phyloP scores from a whole-genome alignment of 306 rosid species.

The Cucumis sativus region Cucumber_9930_V3 NC_026660.2:15488501-15489000 shows the following conservation, averaged over 20 bases:
- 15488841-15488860: conserved; percentile 59
- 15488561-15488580: not conserved
- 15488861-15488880: conserved; percentile 57
- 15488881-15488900: conserved; percentile 53
- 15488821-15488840: conserved; percentile 87
- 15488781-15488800: conserved; percentile 71
- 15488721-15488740: conserved; percentile 51
- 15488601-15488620: not conserved
- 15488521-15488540: not conserved
- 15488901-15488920: conserved; percentile 46
- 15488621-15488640: not conserved
- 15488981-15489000: conserved; percentile 64
- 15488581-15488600: not conserved
- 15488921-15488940: conserved; percentile 64
- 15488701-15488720: conserved; percentile 51
- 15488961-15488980: conserved; percentile 59
- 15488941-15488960: conserved; percentile 45
- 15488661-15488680: not conserved
- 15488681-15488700: conserved; percentile 7
- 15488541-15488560: not conserved
- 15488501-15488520: not conserved
- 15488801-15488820: conserved; percentile 78
- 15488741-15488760: conserved; percentile 58
- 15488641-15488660: not conserved
- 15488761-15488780: conserved; percentile 44